Conservation (phyloP, 1,139 yeast genomes). For the Blastobotrys malaysiensis region DNA sequence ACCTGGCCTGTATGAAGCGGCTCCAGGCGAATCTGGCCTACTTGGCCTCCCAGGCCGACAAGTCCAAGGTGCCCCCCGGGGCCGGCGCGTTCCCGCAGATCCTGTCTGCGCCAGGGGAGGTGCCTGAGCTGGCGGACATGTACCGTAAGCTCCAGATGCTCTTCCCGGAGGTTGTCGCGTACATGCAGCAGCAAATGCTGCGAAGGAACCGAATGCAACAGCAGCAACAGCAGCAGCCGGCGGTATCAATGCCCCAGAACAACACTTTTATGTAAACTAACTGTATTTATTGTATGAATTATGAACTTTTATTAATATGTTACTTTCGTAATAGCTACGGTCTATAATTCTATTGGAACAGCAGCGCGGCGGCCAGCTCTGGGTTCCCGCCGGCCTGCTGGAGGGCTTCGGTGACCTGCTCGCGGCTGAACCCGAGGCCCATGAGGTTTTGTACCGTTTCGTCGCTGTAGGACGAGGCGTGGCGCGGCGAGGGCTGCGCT, state of each 20-base stretch:
- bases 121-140: conserved; percentile 27
- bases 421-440: conserved; percentile 64
- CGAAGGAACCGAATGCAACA: conserved; percentile 19
- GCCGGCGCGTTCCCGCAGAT: conserved; percentile 26
- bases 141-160: conserved; percentile 28
- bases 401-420: conserved; percentile 62
- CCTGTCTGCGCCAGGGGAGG: conserved; percentile 29
- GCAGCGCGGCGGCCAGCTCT: conserved; percentile 76
- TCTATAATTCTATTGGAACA: conserved; percentile 39
- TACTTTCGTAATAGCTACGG: conserved; percentile 49
- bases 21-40: conserved; percentile 32
- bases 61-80: conserved; percentile 19
- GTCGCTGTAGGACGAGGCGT: conserved; percentile 36
- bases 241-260: neutral
- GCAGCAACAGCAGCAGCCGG: conserved; percentile 20
- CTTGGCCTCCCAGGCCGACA: conserved; percentile 28
- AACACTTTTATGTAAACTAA: neutral
- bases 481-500: conserved; percentile 19
- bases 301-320: neutral
- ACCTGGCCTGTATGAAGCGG: conserved; percentile 28
- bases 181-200: conserved; percentile 23
- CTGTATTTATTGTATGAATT: neutral
- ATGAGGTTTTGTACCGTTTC: conserved; percentile 50
- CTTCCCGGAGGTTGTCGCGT: conserved; percentile 28
- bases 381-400: conserved; percentile 66